phyloP scores from a whole-genome alignment of 2,329 filamentous ascomycete genomes.

The Aspergillus vadensis region DNA sequence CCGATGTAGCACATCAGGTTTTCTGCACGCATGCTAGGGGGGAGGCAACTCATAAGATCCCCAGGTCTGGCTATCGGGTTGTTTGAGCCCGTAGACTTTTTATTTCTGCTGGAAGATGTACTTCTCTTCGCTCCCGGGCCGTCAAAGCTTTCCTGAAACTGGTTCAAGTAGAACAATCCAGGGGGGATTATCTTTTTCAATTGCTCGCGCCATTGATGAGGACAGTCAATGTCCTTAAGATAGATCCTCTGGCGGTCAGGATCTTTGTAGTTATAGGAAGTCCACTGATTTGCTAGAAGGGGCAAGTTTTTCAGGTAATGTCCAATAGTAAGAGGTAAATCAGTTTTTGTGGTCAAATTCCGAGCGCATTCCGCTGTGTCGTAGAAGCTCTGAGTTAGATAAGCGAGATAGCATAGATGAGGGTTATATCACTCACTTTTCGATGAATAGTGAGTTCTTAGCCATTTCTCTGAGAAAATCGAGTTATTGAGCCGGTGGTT shows the following conservation, averaged over 20 bases:
- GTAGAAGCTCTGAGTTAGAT: constrained; percentile 19
- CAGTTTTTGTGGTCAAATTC: constrained; percentile 71
- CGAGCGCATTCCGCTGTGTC: constrained; percentile 75
- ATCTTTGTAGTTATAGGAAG: constrained; percentile 72
- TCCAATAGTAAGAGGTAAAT: constrained; percentile 81
- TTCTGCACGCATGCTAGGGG: constrained; percentile 82
- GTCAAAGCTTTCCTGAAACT: constrained; percentile 64
- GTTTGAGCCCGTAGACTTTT: constrained; percentile 49
- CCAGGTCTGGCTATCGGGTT: constrained; percentile 71
- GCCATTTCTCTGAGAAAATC: constrained; percentile 79
- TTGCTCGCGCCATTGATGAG: constrained; percentile 79
- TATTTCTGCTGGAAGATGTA: constrained; percentile 43
- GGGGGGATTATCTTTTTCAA: constrained; percentile 76
- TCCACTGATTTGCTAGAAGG: constrained; percentile 81
- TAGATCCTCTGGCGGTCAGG: constrained; percentile 84
- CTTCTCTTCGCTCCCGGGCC: constrained; percentile 56
- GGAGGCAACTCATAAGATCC: constrained; percentile 92
- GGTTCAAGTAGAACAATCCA: constrained; percentile 86
- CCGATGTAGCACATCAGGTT: constrained; percentile 99
- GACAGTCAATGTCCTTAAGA: constrained; percentile 96
- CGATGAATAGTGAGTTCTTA: constrained; percentile 74
- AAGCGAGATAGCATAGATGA: not conserved
- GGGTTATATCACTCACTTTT: constrained; percentile 62
- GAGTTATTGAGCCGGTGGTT: constrained; percentile 71
- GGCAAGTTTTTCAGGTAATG: constrained; percentile 91